These are phyloP conservation scores for Atractiella rhizophila DNA, from an alignment of 768 basidiomycete genomes.

Conservation along the genomic window DNA sequence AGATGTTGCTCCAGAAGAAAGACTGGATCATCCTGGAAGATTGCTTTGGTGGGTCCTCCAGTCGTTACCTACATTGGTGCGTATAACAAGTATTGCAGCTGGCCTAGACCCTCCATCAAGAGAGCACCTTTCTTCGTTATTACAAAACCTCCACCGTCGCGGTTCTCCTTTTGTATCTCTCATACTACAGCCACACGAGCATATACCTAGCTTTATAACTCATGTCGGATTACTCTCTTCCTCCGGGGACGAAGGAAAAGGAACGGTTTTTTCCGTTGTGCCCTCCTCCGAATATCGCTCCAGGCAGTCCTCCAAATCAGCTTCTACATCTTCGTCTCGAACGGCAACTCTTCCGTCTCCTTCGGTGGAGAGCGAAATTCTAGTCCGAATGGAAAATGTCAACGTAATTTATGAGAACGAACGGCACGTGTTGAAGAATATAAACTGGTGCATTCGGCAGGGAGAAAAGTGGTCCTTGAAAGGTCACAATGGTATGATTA, in stretches of 20 bases:
- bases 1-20: slow-evolving; percentile 44
- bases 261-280: too few species aligned
- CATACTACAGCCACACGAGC: slow-evolving; percentile 42
- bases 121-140: slow-evolving; percentile 30
- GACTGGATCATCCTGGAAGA: slow-evolving; percentile 68
- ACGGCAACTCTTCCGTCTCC: slow-evolving; percentile 11
- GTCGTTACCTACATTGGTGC: neutral
- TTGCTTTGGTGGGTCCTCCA: slow-evolving; percentile 41
- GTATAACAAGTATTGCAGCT: slow-evolving; percentile 27
- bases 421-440: slow-evolving; percentile 28
- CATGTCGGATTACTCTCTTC: neutral
- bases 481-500: slow-evolving; percentile 48
- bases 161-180: slow-evolving; percentile 37
- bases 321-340: neutral
- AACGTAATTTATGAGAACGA: slow-evolving; percentile 42
- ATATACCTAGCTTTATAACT: slow-evolving; percentile 39
- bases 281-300: too few species aligned
- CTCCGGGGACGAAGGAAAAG: slow-evolving; percentile 18
- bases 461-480: slow-evolving; percentile 77
- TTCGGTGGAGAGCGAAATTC: too few species aligned
- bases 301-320: neutral
- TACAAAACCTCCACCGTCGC: slow-evolving; percentile 31
- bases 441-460: slow-evolving; percentile 56
- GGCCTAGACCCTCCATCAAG: slow-evolving; percentile 47
- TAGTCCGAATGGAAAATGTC: slow-evolving; percentile 38